A percentile compares a stretch with the other conserved stretches of the same genome.
Evolutionary conservation across 768 basidiomycete species (phyloP).

Genomic region (Tulasnella sp.): DNA sequence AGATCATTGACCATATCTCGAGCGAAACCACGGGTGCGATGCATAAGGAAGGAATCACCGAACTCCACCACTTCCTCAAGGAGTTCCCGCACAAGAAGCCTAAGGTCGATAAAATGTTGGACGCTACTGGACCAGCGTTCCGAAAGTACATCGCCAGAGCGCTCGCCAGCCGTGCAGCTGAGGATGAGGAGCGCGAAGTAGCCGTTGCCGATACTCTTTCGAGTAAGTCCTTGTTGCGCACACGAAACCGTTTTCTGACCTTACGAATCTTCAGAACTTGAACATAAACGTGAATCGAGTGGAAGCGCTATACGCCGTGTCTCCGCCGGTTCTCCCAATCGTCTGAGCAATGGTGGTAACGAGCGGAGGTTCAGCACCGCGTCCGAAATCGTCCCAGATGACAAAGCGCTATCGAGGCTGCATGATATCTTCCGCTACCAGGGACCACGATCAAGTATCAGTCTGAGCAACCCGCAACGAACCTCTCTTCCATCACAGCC

Average conservation of each 20-base stretch:
- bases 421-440: conserved; percentile 83
- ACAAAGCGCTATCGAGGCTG: conserved; percentile 71
- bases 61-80: conserved; percentile 91
- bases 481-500: conserved; percentile 16
- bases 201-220: conserved; percentile 84
- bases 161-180: conserved; percentile 81
- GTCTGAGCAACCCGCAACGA: conserved; percentile 9
- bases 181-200: conserved; percentile 61
- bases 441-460: conserved; percentile 34
- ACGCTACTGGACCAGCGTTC: conserved; percentile 87
- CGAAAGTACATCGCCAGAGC: conserved; percentile 90
- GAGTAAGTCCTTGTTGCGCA: conserved; percentile 55
- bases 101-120: conserved; percentile 84
- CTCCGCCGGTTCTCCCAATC: conserved; percentile 7
- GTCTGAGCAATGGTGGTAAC: conserved; percentile 13
- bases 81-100: conserved; percentile 82
- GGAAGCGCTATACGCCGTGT: conserved; percentile 12
- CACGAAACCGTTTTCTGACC: neutral
- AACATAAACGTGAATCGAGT: conserved; percentile 23
- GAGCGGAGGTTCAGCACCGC: conserved; percentile 33
- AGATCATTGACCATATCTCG: conserved; percentile 84
- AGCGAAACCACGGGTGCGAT: conserved; percentile 86
- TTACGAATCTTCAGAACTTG: conserved; percentile 27
- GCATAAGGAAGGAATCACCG: conserved; percentile 93
- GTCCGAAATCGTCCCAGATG: conserved; percentile 45